Base-by-base conservation (phyloP, 345 rosid genomes). In the rapeseed (Brassica napus) region DNA sequence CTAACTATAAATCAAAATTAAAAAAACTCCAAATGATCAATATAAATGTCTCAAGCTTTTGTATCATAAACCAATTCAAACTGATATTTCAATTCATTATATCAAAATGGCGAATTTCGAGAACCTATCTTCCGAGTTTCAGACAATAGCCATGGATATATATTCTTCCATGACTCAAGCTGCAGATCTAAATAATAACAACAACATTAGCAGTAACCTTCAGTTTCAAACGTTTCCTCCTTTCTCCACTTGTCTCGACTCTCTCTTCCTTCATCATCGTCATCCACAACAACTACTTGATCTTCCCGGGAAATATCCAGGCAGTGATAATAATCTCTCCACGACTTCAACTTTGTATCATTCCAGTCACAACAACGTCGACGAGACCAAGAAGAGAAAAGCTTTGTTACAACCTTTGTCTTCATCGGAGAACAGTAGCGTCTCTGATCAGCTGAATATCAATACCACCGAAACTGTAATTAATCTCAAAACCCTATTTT, bases 401-500 rank as follows among this genome's bases (percentile, higher is more conserved):
- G 82, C 84, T 32, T 73, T 60, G 78, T 68, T 47, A 84, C 86
- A 31, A 5, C 83, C 86, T 55, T 78, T 86, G 57, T 86, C 77
- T 34, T 83, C 76, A 26, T 83, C 91, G 21, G 83, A 77, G 39
- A 87, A 80, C 63, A 82, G 81, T 44, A 77, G 69, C 30, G 69
- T 79, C 18, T 79, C 77, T 23, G 73, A 79, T 71, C 65, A n/a
- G 28, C 24, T 32, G 15, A 77, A 77, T 78, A 57, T 28, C 30
- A 37, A 12, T 34, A 32, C 70, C 47, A 37, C 65, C 7, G 62
- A 72, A 66, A 58, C 68, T 21, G 91, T 91, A 75, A 81, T 34
- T 47, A 1, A 58, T 30, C 24, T 68, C 2, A 11, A 73, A 73
- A 73, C 78, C 82, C 78, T 73, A 73, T 0, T 18, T 3, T 54